These are phyloP conservation scores for Malus hybrid DNA, from an alignment of 331 rosid genomes.

Conservation along the genomic window DNA sequence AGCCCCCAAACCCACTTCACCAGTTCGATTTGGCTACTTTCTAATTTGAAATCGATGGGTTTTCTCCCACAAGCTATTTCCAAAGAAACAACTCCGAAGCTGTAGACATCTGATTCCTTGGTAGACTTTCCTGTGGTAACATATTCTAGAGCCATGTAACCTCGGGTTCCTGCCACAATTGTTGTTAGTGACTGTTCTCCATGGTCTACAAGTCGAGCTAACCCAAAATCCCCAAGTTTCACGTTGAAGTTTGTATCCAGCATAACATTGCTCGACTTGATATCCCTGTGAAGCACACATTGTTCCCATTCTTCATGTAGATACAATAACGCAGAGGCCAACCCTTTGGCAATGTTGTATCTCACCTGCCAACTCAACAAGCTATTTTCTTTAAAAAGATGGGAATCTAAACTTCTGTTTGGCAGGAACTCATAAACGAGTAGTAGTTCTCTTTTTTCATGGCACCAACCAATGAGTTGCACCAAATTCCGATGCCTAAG, in stretches of 20 bases:
- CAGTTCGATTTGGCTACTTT: not conserved
- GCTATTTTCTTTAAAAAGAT: not conserved
- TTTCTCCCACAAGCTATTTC: not conserved
- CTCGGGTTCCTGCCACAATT: not conserved
- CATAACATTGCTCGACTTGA: conserved; percentile 15
- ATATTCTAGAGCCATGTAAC: not conserved
- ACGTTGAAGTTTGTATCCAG: conserved; percentile 7
- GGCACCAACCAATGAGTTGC: no score
- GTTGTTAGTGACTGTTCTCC: not conserved
- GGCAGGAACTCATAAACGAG: not conserved
- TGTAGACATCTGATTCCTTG: not conserved
- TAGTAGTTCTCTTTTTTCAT: no score
- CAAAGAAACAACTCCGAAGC: not conserved
- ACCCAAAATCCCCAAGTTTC: conserved; percentile 12
- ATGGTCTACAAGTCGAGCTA: conserved; percentile 1
- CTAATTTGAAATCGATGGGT: not conserved
- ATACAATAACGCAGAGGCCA: conserved; percentile 5
- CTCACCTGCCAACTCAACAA: not conserved
- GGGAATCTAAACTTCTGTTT: not conserved
- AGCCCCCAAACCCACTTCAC: conserved; percentile 8
- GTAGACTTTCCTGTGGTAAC: not conserved
- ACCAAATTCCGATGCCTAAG: no score
- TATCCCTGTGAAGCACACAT: conserved; percentile 13
- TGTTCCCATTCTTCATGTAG: conserved; percentile 10
- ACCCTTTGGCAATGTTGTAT: conserved; percentile 1